Base-by-base conservation (phyloP, 2,329 filamentous ascomycete genomes). In the Penicillium polonicum region DNA sequence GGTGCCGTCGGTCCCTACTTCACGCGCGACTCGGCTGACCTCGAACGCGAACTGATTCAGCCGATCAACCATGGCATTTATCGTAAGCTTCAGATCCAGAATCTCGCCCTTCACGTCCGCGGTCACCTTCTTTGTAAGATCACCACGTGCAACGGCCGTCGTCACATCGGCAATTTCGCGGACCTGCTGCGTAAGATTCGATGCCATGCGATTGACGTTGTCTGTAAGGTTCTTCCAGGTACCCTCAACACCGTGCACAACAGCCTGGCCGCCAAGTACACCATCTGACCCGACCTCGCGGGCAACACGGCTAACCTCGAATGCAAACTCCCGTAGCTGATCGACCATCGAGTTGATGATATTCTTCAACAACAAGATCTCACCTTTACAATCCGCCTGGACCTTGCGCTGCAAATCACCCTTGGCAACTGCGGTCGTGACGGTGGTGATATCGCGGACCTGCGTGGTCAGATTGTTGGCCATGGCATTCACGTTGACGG, bases 271-370 rank as follows among this genome's bases (percentile, higher is more conserved):
- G 71, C 92, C 92, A 13, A 97, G 83, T 61, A 91, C 86, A 62
- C 92, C 92, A 74, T 97, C 92, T 1, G 92, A 97, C 57, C 92
- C 92, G 78, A 97, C 92, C 75, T 96, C 92, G 71, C 90, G 88
- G 36, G 92, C 92, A 68, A 97, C 88, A 74, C 92, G 93, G 52
- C 92, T 96, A 67, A 97, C 92, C 78, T 97, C 92, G 69, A 91
- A 89, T 19, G 92, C 92, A 72, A 97, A 97, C 70, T 96, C 91
- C 70, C 95, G 90, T 56, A 97, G 80, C 73, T 96, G 92, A 74
- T 96, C 92, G 60, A 97, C 92, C 92, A 97, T 97, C 71, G 89
- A 93, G 77, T 97, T 97, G 81, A 97, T 97, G 44, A 92, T 97
- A 60, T 91, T 91, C 78, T 97, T 97, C 70, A 97, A 89, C 80